Conservation (phyloP, 2,329 filamentous ascomycete species). For the Alternaria incomplexa region DNA sequence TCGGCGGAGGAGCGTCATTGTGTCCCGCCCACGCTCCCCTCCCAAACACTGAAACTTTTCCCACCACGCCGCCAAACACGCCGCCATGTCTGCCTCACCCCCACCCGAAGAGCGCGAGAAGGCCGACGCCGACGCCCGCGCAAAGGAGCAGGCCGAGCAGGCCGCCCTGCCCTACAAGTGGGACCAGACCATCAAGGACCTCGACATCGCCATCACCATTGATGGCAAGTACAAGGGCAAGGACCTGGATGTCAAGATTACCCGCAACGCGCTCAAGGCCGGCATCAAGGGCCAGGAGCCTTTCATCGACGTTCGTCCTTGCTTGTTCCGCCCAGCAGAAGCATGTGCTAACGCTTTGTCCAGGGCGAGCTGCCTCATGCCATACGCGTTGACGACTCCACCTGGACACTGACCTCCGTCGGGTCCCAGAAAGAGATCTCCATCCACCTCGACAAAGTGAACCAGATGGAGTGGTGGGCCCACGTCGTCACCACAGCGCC, state of each 20-base stretch:
- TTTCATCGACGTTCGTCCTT: slow-evolving; percentile 72
- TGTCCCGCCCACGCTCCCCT: slow-evolving; percentile 12
- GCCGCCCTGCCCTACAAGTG: slow-evolving; percentile 94
- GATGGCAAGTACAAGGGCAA: slow-evolving; percentile 82
- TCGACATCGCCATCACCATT: slow-evolving; percentile 79
- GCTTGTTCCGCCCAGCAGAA: not conserved
- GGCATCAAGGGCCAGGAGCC: slow-evolving; percentile 88
- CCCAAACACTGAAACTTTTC: slow-evolving; percentile 15
- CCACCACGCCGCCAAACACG: slow-evolving; percentile 7
- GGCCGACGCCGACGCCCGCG: slow-evolving; percentile 64
- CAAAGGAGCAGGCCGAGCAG: slow-evolving; percentile 85
- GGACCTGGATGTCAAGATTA: slow-evolving; percentile 83
- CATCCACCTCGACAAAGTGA: slow-evolving; percentile 91
- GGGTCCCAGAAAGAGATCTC: slow-evolving; percentile 73
- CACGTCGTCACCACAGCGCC: slow-evolving; percentile 88
- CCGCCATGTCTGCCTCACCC: slow-evolving; percentile 51
- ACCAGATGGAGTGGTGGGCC: slow-evolving; percentile 98
- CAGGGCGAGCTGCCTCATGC: slow-evolving; percentile 85
- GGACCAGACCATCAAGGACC: slow-evolving; percentile 88
- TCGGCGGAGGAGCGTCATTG: slow-evolving; percentile 15
- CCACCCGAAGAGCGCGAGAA: slow-evolving; percentile 61
- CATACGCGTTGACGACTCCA: slow-evolving; percentile 83
- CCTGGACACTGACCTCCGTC: slow-evolving; percentile 85
- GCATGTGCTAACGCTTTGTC: not conserved
- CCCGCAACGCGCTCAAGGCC: slow-evolving; percentile 77